phyloP scores from a whole-genome alignment of 768 basidiomycete genomes.

The Podaxis rugospora region DNA sequence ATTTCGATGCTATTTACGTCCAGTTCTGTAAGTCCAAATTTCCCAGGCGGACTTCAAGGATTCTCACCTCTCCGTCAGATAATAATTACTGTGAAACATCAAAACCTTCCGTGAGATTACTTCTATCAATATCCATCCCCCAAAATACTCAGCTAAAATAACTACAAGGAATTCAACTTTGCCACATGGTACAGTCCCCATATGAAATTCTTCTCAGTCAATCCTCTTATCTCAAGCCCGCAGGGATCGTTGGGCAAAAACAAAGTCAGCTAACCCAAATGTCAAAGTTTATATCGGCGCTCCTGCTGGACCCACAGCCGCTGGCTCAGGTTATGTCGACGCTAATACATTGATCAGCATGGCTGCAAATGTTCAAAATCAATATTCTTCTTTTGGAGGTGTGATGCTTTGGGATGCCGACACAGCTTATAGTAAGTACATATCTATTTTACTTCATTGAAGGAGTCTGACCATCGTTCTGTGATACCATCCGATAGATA shows the following conservation, averaged over 20 bases:
- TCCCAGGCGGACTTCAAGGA: background rate
- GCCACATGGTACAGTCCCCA: constrained; percentile 30
- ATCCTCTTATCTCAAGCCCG: background rate
- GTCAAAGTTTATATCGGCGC: constrained; percentile 61
- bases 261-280: constrained; percentile 48
- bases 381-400: constrained; percentile 58
- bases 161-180: constrained; percentile 46
- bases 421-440: constrained; percentile 35
- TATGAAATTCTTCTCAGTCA: background rate
- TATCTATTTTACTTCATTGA: background rate
- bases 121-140: background rate
- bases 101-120: constrained; percentile 27
- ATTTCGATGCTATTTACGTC: constrained; percentile 69
- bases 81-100: constrained; percentile 57
- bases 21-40: constrained; percentile 49
- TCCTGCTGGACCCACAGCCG: constrained; percentile 47
- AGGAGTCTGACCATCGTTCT: background rate
- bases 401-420: constrained; percentile 47
- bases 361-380: constrained; percentile 38
- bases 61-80: constrained; percentile 21
- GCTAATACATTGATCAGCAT: constrained; percentile 37
- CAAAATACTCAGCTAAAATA: constrained; percentile 1
- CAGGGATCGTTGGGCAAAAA: constrained; percentile 62
- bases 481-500: constrained; percentile 33
- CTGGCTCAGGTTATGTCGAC: constrained; percentile 49